Evolutionary conservation across 1,284 basidiomycete genomes (phyloP).

Genomic region (Apiotrichum laibachii): DNA sequence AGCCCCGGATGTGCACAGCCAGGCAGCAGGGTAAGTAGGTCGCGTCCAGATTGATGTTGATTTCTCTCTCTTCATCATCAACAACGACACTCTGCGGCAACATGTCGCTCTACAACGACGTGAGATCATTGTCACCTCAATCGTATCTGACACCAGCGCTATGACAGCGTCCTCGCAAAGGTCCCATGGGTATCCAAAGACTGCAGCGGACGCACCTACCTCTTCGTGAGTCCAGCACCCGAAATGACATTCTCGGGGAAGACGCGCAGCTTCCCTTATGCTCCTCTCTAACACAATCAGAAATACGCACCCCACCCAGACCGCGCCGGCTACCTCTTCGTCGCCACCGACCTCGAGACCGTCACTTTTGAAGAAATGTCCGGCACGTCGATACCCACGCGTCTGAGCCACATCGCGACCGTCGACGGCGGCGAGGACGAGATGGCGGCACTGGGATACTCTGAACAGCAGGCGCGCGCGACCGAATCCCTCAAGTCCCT

Average conservation of each 20-base stretch:
- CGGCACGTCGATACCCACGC: constrained; percentile 23
- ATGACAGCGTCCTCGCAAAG: constrained; percentile 28
- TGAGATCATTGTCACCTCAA: neutral
- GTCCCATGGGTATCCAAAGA: constrained; percentile 32
- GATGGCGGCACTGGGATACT: neutral
- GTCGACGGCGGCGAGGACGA: constrained; percentile 6
- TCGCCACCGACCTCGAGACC: constrained; percentile 33
- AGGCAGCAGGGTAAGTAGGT: neutral
- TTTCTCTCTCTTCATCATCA: neutral
- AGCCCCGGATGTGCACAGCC: too few relatives aligned
- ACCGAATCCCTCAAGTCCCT: constrained; percentile 21
- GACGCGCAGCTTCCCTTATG: too few relatives aligned
- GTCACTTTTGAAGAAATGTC: constrained; percentile 33
- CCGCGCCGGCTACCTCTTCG: constrained; percentile 33
- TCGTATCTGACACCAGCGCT: constrained; percentile 4
- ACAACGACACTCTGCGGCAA: neutral
- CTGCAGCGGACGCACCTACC: constrained; percentile 15
- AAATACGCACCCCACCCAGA: constrained; percentile 38
- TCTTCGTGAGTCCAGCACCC: constrained; percentile 32
- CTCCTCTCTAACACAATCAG: constrained; percentile 9
- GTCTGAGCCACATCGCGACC: constrained; percentile 15
- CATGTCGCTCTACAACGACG: constrained; percentile 25
- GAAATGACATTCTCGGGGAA: too few relatives aligned
- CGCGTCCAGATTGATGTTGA: neutral
- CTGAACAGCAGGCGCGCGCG: constrained; percentile 19